Evolutionary conservation across 805 yeast species (phyloP), one percentile per base, ranked within the genome.

Genomic region (Metschnikowia proteae): DNA sequence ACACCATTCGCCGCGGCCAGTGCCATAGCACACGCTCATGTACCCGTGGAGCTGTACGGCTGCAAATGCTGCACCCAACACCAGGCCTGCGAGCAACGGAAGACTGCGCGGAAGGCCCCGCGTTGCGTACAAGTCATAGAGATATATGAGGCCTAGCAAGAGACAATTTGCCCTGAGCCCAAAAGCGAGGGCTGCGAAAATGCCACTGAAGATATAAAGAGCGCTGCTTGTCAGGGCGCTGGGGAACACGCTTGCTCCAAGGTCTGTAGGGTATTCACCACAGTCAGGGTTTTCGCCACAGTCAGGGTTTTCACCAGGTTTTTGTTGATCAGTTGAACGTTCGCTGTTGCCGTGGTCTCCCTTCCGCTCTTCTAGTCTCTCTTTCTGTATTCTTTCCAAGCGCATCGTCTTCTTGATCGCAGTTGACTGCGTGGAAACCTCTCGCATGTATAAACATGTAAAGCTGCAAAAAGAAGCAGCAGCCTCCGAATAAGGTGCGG

Each of bases 1-100:
- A 63, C 99, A 92, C 97, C 97, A 92, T 51, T 77, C 86, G 6
- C 87, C 82, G 49, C 89, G 68, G 10, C 66, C 75, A 1, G 89
- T 87, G 23, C 38, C 44, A 33, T 13, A 33, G 62, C 99, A 94
- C 53, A 80, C 84, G 11, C 60, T 57, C 3, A 38, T 30, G 58
- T 81, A 90, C 1, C 90, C 86, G 1, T 71, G 46, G 46, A 71
- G 70, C 53, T 81, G 84, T 1, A 79, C 68, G 5, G 58, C 60
- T 0, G 80, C 42, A 8, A 86, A 68, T 2, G 79, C 66, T 0
- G 62, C 17, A 6, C 80, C 78, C 38, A 89, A 59, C 11, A 78
- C 61, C 4, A 67, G 45, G 0, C 98, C 98, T 2, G 86, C 73
- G 0, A 78, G 22, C 1, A 84, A 56, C 5, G 80, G 67, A 17